Base-by-base conservation (phyloP, 2,329 filamentous ascomycete genomes). In the Alternaria dauci region DNA sequence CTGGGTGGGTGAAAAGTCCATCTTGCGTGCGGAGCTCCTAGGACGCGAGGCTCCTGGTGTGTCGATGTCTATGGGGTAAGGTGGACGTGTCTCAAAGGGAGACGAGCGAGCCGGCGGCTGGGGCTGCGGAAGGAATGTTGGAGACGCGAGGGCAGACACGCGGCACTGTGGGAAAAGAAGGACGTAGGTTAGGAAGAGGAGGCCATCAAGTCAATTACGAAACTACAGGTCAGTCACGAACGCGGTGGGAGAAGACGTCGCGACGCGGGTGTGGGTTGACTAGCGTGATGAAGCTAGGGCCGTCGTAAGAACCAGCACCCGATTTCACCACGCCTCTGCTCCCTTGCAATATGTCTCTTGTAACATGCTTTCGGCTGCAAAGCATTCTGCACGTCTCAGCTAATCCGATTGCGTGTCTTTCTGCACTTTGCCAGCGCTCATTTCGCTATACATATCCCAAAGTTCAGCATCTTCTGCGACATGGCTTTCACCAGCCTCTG, bases 201-300 rank as follows among this genome's bases (percentile, higher is more conserved):
- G 73, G 76, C 74, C 76, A 76, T 78, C 71, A 72, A 71, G 69
- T 71, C 69, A 70, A 73, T 71, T 73, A 69, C 67, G 64, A 70
- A 65, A 34, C 59, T 65, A 71, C 62, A 68, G 68, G 62, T 69
- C 70, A 62, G 62, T 69, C 70, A 64, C 66, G 67, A 66, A 58
- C 69, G 65, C 69, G 73, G 62, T 66, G 63, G 55, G 32, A 34
- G 55, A 58, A 59, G 56, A 44, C 58, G 54, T 52, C 50, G 36
- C 48, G 46, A 65, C 67, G 68, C 63, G 67, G 58, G 57, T 61
- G 61, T 56, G 61, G 61, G 52, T 50, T 46, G 52, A 39, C 36
- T 63, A 63, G 60, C 66, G 65, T 56, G 60, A 52, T 52, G 52
- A 61, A 71, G 71, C 70, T 71, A 62, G 70, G 72, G 62, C 67